Evolutionary conservation across 768 basidiomycete species (phyloP).

Genomic region (Dioszegia hungarica): DNA sequence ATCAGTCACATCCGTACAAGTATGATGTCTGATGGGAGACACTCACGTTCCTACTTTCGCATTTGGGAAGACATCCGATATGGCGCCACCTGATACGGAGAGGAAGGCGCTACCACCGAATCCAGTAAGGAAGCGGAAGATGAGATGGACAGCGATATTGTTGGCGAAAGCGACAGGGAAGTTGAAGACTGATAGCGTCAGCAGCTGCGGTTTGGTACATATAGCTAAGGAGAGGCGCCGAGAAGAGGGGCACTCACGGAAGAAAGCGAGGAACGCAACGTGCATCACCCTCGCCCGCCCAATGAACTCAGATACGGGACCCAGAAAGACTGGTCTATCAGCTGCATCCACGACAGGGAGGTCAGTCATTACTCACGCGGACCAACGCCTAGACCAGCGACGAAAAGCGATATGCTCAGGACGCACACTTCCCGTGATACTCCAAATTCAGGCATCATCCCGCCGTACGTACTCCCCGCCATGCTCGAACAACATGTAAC

Average conservation of each 20-base stretch:
- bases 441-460: conserved; percentile 56
- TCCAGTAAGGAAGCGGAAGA: conserved; percentile 61
- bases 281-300: conserved; percentile 65
- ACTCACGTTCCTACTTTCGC: conserved; percentile 54
- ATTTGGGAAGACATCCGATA: conserved; percentile 60
- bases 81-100: conserved; percentile 60
- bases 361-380: conserved; percentile 20
- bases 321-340: conserved; percentile 49
- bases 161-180: conserved; percentile 64
- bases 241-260: conserved; percentile 46
- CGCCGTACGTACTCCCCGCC: conserved; percentile 61
- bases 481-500: conserved; percentile 50
- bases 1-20: background rate
- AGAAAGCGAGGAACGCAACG: conserved; percentile 59
- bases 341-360: conserved; percentile 24
- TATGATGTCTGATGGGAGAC: background rate
- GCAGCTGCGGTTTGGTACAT: background rate
- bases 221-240: too few species aligned
- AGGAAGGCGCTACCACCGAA: conserved; percentile 59
- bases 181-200: conserved; percentile 52
- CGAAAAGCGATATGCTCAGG: conserved; percentile 55
- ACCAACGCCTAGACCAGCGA: conserved; percentile 41
- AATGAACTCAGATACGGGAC: conserved; percentile 55
- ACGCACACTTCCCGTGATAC: conserved; percentile 58
- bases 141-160: conserved; percentile 57